A percentile compares a stretch with the other conserved stretches of the same genome.
Evolutionary conservation across 1,284 basidiomycete genomes (phyloP).

Genomic region (Ustilago hordei): DNA sequence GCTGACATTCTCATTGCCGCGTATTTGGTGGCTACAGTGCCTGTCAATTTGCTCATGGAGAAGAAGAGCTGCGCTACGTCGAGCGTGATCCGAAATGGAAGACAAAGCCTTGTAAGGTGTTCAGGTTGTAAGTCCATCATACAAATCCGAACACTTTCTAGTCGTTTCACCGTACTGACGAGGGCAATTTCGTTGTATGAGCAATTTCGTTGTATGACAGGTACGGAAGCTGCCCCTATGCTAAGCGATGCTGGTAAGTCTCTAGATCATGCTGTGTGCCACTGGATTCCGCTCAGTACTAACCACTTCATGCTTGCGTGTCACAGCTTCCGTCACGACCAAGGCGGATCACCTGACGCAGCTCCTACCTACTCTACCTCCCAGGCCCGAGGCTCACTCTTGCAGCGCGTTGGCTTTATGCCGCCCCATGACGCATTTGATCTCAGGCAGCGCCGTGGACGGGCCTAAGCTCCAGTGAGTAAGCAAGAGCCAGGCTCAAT

Average conservation of each 20-base stretch:
- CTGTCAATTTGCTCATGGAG: conserved; percentile 76
- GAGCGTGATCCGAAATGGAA: conserved; percentile 91
- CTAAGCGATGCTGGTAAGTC: conserved; percentile 74
- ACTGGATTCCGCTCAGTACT: background rate
- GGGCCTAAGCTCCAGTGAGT: background rate
- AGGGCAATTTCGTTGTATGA: background rate
- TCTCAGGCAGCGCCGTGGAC: background rate
- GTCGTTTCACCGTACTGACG: too few species aligned
- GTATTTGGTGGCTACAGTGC: conserved; percentile 13
- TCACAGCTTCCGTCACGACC: conserved; percentile 43
- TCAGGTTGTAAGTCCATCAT: conserved; percentile 71
- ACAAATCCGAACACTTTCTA: background rate
- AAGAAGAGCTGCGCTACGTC: conserved; percentile 84
- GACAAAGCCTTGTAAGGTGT: conserved; percentile 90
- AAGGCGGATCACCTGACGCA: background rate
- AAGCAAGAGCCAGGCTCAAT: background rate
- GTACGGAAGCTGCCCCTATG: conserved; percentile 88
- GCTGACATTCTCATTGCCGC: background rate
- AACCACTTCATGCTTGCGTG: background rate
- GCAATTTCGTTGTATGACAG: conserved; percentile 72
- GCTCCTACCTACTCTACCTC: conserved; percentile 3
- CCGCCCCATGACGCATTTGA: background rate
- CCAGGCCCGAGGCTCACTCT: conserved; percentile 20
- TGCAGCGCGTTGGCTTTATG: conserved; percentile 37
- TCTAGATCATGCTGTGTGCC: background rate